phyloP scores from a whole-genome alignment of 345 rosid genomes.

The Sonneratia caseolaris region DNA sequence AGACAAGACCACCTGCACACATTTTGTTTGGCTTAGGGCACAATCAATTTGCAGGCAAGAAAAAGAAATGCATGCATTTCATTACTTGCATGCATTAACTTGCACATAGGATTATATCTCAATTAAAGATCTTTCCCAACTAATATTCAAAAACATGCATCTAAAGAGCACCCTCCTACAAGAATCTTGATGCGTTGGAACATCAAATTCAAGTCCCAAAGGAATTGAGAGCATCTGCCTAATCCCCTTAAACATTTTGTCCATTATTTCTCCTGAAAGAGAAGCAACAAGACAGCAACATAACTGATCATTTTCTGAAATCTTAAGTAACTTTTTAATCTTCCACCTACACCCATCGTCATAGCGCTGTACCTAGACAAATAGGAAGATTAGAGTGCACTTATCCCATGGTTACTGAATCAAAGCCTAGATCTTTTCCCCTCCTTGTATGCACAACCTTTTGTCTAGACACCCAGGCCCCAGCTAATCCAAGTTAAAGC shows the following conservation, averaged over 20 bases:
- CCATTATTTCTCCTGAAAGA: not conserved
- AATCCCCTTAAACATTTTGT: not conserved
- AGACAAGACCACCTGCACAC: conserved; percentile 14
- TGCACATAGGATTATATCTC: not conserved
- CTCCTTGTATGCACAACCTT: too few relatives aligned
- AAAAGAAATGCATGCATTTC: not conserved
- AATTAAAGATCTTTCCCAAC: not conserved
- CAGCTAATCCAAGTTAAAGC: too few relatives aligned
- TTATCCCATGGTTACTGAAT: not conserved
- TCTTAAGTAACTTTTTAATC: not conserved
- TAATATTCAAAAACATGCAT: not conserved
- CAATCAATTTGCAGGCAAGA: not conserved
- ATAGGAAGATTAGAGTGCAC: not conserved
- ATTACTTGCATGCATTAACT: not conserved
- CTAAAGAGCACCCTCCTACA: not conserved
- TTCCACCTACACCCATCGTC: not conserved
- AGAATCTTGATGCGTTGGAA: not conserved
- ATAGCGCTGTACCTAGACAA: not conserved
- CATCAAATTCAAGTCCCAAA: conserved; percentile 2
- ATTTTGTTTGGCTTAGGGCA: not conserved
- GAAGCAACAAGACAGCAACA: not conserved
- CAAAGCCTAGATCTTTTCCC: too few relatives aligned
- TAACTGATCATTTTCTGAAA: not conserved
- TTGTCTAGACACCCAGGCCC: too few relatives aligned
- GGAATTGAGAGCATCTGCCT: not conserved